phyloP scores from a whole-genome alignment of 1,139 yeast genomes.

The Kodamaea sp. region DNA sequence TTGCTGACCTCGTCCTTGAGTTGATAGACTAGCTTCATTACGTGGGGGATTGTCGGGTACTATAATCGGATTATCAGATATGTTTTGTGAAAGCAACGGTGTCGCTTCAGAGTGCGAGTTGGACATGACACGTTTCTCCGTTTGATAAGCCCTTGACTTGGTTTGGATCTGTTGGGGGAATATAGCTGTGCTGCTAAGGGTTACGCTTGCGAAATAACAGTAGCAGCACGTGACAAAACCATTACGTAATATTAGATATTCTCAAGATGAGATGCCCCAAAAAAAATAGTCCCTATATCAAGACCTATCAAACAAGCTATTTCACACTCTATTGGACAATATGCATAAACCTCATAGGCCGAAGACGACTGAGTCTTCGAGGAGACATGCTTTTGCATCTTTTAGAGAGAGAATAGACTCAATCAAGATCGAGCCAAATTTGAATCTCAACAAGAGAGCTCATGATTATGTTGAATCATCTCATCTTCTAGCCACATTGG shows the following conservation, averaged over 20 bases:
- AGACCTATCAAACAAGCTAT: not conserved
- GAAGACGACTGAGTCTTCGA: constrained; percentile 54
- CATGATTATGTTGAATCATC: constrained; percentile 75
- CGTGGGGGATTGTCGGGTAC: constrained; percentile 7
- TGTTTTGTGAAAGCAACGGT: constrained; percentile 29
- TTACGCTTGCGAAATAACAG: not conserved
- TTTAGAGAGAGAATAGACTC: constrained; percentile 83
- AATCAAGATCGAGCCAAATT: constrained; percentile 81
- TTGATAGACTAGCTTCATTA: constrained; percentile 2
- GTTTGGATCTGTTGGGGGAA: too few relatives aligned
- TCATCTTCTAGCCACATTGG: constrained; percentile 74
- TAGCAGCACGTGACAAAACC: too few relatives aligned
- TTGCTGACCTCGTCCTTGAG: constrained; percentile 9
- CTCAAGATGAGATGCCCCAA: constrained; percentile 14
- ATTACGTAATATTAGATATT: too few relatives aligned
- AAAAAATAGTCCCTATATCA: constrained; percentile 1
- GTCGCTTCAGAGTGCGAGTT: constrained; percentile 20
- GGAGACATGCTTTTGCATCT: constrained; percentile 68
- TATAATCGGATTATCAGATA: constrained; percentile 35
- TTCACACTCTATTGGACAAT: not conserved
- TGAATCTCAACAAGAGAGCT: constrained; percentile 61
- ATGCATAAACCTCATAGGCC: constrained; percentile 15
- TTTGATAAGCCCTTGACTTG: too few relatives aligned
- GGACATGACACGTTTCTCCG: too few relatives aligned
- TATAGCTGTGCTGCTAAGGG: too few relatives aligned